A percentile compares a stretch with the other conserved stretches of the same genome.
Conservation (phyloP, 2,329 filamentous ascomycete genomes). For the Arthrobotrys sinensis region DNA sequence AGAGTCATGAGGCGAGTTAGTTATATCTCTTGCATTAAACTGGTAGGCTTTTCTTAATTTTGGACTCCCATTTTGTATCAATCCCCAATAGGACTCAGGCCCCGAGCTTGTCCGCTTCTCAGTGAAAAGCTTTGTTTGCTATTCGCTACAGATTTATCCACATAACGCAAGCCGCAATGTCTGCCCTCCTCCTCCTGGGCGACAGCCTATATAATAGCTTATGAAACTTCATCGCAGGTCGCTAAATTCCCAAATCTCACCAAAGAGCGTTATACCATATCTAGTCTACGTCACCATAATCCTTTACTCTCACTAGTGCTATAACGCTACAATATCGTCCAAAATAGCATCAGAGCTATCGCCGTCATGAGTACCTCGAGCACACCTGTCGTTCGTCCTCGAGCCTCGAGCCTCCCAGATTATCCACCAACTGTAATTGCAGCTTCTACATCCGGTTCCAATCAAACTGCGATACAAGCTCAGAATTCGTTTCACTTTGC, state of each 20-base stretch:
- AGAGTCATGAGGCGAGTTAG: slow-evolving; percentile 44
- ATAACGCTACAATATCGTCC: background rate
- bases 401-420: slow-evolving; percentile 23
- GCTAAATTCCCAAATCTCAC: slow-evolving; percentile 34
- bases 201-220: slow-evolving; percentile 43
- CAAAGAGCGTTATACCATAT: slow-evolving; percentile 20
- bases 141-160: slow-evolving; percentile 15
- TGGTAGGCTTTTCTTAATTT: slow-evolving; percentile 9
- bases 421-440: slow-evolving; percentile 36
- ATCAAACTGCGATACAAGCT: slow-evolving; percentile 10
- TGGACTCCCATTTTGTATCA: background rate
- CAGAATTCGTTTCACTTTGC: slow-evolving; percentile 32
- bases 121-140: slow-evolving; percentile 19
- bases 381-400: slow-evolving; percentile 45
- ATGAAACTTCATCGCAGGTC: slow-evolving; percentile 28
- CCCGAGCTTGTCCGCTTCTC: slow-evolving; percentile 2
- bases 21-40: slow-evolving; percentile 18
- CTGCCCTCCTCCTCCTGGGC: background rate
- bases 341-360: slow-evolving; percentile 21
- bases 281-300: background rate
- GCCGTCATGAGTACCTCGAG: slow-evolving; percentile 30
- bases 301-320: slow-evolving; percentile 8
- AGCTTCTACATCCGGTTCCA: slow-evolving; percentile 8
- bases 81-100: slow-evolving; percentile 4
- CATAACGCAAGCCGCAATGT: slow-evolving; percentile 32